Evolutionary conservation across 352 stramenopile species (phyloP), one percentile per base, ranked within the genome.

Genomic region (Globisporangium nagaii): DNA sequence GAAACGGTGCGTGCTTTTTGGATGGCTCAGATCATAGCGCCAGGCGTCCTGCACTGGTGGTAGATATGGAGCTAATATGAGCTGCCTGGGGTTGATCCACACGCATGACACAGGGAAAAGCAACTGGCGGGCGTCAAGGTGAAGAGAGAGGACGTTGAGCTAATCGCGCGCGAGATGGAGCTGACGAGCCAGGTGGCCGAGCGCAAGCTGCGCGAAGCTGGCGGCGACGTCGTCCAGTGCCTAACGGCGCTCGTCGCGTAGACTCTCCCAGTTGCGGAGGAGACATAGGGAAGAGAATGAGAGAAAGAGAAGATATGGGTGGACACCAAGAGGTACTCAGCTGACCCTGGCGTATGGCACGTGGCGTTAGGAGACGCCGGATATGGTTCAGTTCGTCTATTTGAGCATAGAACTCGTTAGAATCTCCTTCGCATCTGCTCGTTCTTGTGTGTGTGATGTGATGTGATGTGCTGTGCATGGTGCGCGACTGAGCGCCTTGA

Each of bases 101-200:
- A n/a, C n/a, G n/a, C n/a, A n/a, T n/a, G n/a, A n/a, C 5, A 34
- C 22, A 84, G 73, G 30, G 84, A 92, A 63, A 90, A 90, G 63
- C 75, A 84, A 40, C 63, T 95, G 48, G 77, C 82, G 24, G 82
- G 80, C 13, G 73, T 95, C 35, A 95, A 92, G 56, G 68, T 95
- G 20, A 76, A 57, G 62, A 92, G 91, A 62, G 82, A 90, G 11
- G 82, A 95, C 53, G 76, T 93, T 24, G 71, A 84, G 42, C 71
- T 95, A 11, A 65, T 95, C 34, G 76, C 81, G 34, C 68, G 63
- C 20, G 84, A 95, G 62, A 90, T 95, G 77, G 75, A 90, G 62
- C 56, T 95, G 22, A 73, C 77, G 28, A 66, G 59, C 44, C 78
- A 89, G 55, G 70, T 84, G 50, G 84, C 84, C 11, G 84, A 95